phyloP scores from a whole-genome alignment of 2,329 filamentous ascomycete species.

The Cercospora sp. region DNA sequence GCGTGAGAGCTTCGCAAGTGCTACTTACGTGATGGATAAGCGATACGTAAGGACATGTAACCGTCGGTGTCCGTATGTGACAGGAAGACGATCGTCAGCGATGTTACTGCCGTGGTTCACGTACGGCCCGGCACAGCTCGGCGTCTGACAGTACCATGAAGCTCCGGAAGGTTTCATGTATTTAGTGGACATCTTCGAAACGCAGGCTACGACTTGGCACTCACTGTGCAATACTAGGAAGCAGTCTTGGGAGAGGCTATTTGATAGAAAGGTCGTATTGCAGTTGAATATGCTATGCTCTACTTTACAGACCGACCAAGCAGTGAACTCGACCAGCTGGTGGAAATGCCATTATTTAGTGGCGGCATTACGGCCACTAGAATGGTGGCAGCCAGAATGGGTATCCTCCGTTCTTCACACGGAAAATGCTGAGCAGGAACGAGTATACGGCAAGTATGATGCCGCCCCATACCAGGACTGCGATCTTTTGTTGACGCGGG shows the following conservation, averaged over 20 bases:
- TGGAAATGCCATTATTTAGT: conserved; percentile 34
- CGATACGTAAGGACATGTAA: neutral
- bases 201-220: neutral
- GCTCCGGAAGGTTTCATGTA: neutral
- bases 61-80: neutral
- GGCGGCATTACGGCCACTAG: conserved; percentile 40
- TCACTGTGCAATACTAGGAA: neutral
- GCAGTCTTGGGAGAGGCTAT: neutral
- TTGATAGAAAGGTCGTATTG: neutral
- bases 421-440: conserved; percentile 90
- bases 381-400: conserved; percentile 94
- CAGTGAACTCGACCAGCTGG: neutral
- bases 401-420: conserved; percentile 91
- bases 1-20: neutral
- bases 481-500: conserved; percentile 73
- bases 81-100: neutral
- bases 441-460: conserved; percentile 84
- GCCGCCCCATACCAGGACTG: conserved; percentile 75
- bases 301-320: neutral
- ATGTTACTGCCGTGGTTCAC: neutral
- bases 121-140: neutral
- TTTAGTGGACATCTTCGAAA: neutral
- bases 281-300: neutral
- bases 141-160: neutral
- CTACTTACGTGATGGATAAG: neutral